Evolutionary conservation across 2,329 filamentous ascomycete species (phyloP), one percentile per base, ranked within the genome.

Genomic region (Westerdykella ornata): DNA sequence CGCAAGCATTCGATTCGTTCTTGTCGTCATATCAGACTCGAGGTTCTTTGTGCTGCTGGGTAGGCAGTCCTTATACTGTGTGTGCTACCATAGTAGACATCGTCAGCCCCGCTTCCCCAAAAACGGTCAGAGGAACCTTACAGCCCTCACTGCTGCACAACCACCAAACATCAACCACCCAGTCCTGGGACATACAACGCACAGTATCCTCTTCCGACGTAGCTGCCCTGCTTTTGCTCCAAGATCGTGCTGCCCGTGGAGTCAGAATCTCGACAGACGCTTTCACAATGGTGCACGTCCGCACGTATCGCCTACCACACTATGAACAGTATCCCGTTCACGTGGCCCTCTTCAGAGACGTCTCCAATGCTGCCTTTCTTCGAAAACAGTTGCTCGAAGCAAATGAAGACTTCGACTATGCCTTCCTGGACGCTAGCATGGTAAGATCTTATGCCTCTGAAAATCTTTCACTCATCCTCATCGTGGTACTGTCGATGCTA

Each of bases 391-490:
- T 98, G 4, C 73, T 97, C n/a, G 76, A 80, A 5, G 85, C 86
- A 39, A 95, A 97, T 60, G 60, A 78, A 9, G 82, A 83, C 7
- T 97, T 89, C 56, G 88, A 97, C 67, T 97, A 97, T 72, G 88
- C 89, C 26, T 85, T 98, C 52, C 77, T 98, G 35, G 90, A 98
- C 68, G 88, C 88, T 15, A 80, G 78, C 35, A 78, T 85, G 63
- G 83, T 89, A 73, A 42, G 59, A 44, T 22, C n/a, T 14, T 22
- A 19, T 26, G 33, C 17, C 16, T 47, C 35, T n/a, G n/a, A n/a
- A n/a, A n/a, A 42, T 12, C 32, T 41, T 39, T 35, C 39, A 26
- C 36, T 42, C 22, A 17, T n/a, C 42, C 39, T 34, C 40, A 35
- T 38, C 16, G 31, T 26, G 29, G 16, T 19, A 11, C 28, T 19